Evolutionary conservation across 2,329 filamentous ascomycete species (phyloP).

Genomic region (Pseudogymnoascus pannorum): DNA sequence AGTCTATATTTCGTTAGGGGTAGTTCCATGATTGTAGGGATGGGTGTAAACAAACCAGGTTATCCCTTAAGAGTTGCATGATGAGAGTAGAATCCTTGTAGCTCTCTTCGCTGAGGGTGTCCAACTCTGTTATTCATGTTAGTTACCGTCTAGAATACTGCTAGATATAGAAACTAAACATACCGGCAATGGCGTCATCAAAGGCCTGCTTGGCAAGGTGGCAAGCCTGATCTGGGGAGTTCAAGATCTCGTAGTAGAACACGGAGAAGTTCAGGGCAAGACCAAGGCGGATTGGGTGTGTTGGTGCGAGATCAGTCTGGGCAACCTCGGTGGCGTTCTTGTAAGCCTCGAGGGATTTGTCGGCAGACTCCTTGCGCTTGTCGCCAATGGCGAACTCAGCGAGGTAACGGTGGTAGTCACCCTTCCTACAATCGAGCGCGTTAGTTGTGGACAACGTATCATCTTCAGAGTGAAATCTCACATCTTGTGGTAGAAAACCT

Average conservation of each 20-base stretch:
- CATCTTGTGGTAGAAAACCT: conserved; percentile 99
- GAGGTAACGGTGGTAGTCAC: conserved; percentile 93
- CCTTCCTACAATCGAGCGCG: conserved; percentile 59
- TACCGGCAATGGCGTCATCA: conserved; percentile 86
- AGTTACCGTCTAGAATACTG: conserved; percentile 11
- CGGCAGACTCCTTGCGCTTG: conserved; percentile 83
- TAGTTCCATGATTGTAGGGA: not conserved
- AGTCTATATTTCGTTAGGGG: conserved; percentile 53
- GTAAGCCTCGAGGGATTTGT: conserved; percentile 88
- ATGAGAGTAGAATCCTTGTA: conserved; percentile 99
- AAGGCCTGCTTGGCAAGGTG: conserved; percentile 99
- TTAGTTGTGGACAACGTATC: not conserved
- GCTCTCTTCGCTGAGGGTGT: conserved; percentile 94
- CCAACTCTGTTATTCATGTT: conserved; percentile 54
- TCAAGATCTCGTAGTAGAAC: conserved; percentile 99
- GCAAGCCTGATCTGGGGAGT: conserved; percentile 95
- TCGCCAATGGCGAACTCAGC: conserved; percentile 89
- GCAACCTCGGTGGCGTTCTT: conserved; percentile 99
- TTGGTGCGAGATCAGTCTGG: conserved; percentile 93
- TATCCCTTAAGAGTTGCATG: conserved; percentile 98
- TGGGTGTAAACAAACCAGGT: conserved; percentile 45
- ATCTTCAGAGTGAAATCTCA: conserved; percentile 42
- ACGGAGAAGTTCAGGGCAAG: conserved; percentile 98
- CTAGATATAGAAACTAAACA: conserved; percentile 8
- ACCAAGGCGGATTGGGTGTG: conserved; percentile 95